These are phyloP conservation scores for Kalmusia sp. DNA, from an alignment of 2,329 filamentous ascomycete species.

Conservation along the genomic window DNA sequence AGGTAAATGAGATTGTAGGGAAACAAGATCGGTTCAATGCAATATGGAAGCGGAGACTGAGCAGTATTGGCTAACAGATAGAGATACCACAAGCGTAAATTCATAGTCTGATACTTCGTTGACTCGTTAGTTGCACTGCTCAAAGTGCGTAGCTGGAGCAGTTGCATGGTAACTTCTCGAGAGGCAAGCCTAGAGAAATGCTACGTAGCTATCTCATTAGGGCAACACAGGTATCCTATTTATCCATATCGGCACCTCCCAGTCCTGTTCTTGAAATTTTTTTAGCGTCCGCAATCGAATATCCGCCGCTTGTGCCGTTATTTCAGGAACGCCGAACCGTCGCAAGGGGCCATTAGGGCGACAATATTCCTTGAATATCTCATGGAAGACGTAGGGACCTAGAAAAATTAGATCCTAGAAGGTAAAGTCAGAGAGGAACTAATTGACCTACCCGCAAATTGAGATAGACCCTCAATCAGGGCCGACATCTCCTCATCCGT, in stretches of 20 bases:
- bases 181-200: neutral
- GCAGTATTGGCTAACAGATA: too few species aligned
- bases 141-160: too few species aligned
- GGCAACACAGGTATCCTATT: constrained; percentile 32
- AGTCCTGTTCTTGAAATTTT: constrained; percentile 23
- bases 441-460: constrained; percentile 32
- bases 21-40: too few species aligned
- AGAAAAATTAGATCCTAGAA: constrained; percentile 5
- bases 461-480: constrained; percentile 39
- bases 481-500: constrained; percentile 36
- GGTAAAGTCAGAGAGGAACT: neutral
- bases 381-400: constrained; percentile 36
- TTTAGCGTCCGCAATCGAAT: constrained; percentile 25
- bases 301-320: constrained; percentile 28
- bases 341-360: constrained; percentile 28
- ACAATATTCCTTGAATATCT: constrained; percentile 38
- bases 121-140: too few species aligned
- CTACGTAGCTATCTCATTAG: neutral
- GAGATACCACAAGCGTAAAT: too few species aligned
- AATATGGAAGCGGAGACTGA: too few species aligned
- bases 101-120: too few species aligned
- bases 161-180: neutral
- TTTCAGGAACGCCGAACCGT: constrained; percentile 37
- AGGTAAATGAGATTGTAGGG: too few species aligned
- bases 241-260: constrained; percentile 35